Evolutionary conservation across 2,329 filamentous ascomycete species (phyloP).

Genomic region (Xylaria sp.): DNA sequence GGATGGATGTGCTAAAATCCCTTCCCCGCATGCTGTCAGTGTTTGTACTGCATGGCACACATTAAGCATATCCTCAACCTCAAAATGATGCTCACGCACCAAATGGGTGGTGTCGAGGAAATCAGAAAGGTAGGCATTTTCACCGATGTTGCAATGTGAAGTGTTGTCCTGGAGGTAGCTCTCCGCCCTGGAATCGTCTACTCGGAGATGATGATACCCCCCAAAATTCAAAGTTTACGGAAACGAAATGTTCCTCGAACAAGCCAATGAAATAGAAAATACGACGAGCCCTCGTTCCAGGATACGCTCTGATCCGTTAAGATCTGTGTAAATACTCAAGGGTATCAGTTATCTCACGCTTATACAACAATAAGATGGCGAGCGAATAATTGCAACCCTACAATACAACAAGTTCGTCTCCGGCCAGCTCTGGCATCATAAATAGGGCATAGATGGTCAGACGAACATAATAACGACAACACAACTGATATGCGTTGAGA

Average conservation of each 20-base stretch:
- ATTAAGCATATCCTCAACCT: constrained; percentile 4
- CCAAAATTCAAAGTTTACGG: not conserved
- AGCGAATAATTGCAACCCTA: not conserved
- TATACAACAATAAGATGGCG: not conserved
- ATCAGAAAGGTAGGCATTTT: not conserved
- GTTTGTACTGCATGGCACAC: not conserved
- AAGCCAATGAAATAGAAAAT: not conserved
- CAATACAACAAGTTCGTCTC: not conserved
- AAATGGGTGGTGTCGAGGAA: not conserved
- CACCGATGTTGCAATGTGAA: not conserved
- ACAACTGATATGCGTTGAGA: not conserved
- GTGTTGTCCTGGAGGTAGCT: not conserved
- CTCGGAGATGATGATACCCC: not conserved
- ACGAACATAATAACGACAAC: not conserved
- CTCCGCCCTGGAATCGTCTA: not conserved
- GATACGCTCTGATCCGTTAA: not conserved
- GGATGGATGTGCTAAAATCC: not conserved
- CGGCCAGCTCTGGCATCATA: not conserved
- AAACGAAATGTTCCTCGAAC: not conserved
- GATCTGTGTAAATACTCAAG: not conserved
- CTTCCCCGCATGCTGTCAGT: not conserved
- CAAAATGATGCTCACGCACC: constrained; percentile 9
- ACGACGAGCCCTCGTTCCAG: not conserved
- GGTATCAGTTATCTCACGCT: not conserved
- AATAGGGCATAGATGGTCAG: not conserved